Evolutionary conservation across 305 asterid species (phyloP).

Genomic region (Rubia tinctorum): DNA sequence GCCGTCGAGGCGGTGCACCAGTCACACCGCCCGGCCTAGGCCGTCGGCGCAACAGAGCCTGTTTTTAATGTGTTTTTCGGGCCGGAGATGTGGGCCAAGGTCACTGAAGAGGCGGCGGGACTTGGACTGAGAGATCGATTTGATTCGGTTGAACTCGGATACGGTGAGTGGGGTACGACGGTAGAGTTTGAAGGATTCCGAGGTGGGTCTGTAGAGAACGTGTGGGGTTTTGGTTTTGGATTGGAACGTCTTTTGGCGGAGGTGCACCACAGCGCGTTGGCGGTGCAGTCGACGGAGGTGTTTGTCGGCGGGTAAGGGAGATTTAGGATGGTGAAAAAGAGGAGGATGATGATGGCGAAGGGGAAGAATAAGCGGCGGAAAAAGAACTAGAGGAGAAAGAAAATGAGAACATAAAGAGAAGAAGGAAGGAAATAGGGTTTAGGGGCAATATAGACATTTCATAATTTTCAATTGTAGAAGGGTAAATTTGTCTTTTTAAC

Average conservation of each 20-base stretch:
- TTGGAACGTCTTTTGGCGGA: constrained; percentile 40
- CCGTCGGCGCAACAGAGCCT: too few species aligned
- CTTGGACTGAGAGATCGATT: constrained; percentile 25
- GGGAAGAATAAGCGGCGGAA: constrained; percentile 43
- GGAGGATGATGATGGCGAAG: constrained; percentile 37
- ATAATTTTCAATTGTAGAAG: too few species aligned
- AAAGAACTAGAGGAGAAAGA: constrained; percentile 24
- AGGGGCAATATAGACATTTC: too few species aligned
- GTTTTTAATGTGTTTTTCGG: too few species aligned
- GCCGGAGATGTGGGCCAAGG: too few species aligned
- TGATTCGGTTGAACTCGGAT: constrained; percentile 45
- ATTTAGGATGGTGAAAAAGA: constrained; percentile 47
- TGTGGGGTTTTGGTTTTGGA: constrained; percentile 23
- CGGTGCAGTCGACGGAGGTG: constrained; percentile 31
- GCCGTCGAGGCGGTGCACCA: too few species aligned
- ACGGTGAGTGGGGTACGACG: constrained; percentile 67
- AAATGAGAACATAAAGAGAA: too few species aligned
- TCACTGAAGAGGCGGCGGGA: constrained; percentile 35
- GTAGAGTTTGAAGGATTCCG: constrained; percentile 26
- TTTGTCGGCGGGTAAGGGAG: constrained; percentile 43
- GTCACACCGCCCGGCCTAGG: too few species aligned
- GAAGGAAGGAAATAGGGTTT: too few species aligned
- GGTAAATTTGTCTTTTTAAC: too few species aligned
- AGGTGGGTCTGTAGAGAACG: constrained; percentile 22
- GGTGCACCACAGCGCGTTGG: constrained; percentile 49